Evolutionary conservation across 2,329 filamentous ascomycete genomes (phyloP), one percentile per base, ranked within the genome.

Genomic region (Epichloe sp.): DNA sequence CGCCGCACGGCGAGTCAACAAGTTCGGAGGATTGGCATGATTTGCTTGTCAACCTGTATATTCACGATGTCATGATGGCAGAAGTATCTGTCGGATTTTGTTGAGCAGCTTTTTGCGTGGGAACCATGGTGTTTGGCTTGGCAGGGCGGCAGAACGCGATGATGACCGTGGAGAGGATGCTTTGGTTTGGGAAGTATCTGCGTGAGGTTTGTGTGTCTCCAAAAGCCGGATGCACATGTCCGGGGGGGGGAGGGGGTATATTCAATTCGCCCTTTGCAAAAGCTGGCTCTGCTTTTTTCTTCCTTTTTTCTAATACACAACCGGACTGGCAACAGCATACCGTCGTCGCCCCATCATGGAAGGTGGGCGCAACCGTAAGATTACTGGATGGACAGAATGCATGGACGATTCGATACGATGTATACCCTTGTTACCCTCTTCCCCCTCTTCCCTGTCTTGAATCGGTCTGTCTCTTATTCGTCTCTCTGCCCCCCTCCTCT

Each of bases 401-500:
- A 68, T 70, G 68, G 65, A 71, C 61, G 68, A 71, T 63, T 66
- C 62, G 63, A 66, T 59, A 69, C 59, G 68, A 71, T 63, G 69
- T 68, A 71, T 71, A 71, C 68, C 68, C 68, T 62, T 60, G 58
- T 60, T 58, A 60, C 59, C 57, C 60, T 54, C 59, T 63, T 61
- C 60, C 60, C 50, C 49, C 43, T 51, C 26, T 53, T 55, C 54
- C 53, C 41, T 55, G 46, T 42, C 58, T 52, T 57, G 47, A 56
- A 52, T 58, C 26, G 40, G 17, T 49, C 36, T 43, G 26, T 31
- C 21, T 44, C 43, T 47, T 56, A 35, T 49, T 47, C 45, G 53
- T 51, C 47, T 47, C 47, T 50, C 54, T 53, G 46, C 14, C 17
- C 44, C 47, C 47, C 52, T 53, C 48, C 52, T 59, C 52, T 53